Evolutionary conservation across 768 basidiomycete genomes (phyloP).

Genomic region (Panellus pusillus): DNA sequence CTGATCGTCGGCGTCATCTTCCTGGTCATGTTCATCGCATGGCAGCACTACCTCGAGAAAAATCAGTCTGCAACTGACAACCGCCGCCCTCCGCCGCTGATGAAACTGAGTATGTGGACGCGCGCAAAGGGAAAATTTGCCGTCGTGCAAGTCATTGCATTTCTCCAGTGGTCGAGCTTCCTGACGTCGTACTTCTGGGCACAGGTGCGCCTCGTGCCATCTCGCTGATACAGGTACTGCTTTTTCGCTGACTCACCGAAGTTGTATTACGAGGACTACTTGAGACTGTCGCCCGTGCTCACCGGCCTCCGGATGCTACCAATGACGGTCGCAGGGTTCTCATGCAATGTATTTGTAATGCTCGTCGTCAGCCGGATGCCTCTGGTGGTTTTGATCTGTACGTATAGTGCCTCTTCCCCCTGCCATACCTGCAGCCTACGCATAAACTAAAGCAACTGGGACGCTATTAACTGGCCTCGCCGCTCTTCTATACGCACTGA

Average conservation of each 20-base stretch:
- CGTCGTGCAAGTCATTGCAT: constrained; percentile 59
- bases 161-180: constrained; percentile 62
- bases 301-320: constrained; percentile 70
- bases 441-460: constrained; percentile 35
- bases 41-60: constrained; percentile 60
- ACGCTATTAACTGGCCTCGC: constrained; percentile 58
- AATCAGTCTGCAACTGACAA: background rate
- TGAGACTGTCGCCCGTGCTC: constrained; percentile 50
- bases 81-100: constrained; percentile 54
- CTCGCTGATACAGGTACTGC: constrained; percentile 26
- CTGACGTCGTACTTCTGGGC: constrained; percentile 47
- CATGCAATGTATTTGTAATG: constrained; percentile 68
- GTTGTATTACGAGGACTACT: constrained; percentile 74
- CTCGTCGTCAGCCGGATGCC: constrained; percentile 55
- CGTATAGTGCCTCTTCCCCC: constrained; percentile 11
- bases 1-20: constrained; percentile 61
- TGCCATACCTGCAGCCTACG: background rate
- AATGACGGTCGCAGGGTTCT: constrained; percentile 64
- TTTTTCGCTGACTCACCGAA: constrained; percentile 28
- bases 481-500: constrained; percentile 67
- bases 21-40: constrained; percentile 52
- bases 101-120: constrained; percentile 64
- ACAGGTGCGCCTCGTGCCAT: constrained; percentile 32
- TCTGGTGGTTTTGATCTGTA: constrained; percentile 59
- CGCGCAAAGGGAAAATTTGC: constrained; percentile 63